Base-by-base conservation (phyloP, 2,329 filamentous ascomycete genomes). In the Huntiella abstrusa region DNA sequence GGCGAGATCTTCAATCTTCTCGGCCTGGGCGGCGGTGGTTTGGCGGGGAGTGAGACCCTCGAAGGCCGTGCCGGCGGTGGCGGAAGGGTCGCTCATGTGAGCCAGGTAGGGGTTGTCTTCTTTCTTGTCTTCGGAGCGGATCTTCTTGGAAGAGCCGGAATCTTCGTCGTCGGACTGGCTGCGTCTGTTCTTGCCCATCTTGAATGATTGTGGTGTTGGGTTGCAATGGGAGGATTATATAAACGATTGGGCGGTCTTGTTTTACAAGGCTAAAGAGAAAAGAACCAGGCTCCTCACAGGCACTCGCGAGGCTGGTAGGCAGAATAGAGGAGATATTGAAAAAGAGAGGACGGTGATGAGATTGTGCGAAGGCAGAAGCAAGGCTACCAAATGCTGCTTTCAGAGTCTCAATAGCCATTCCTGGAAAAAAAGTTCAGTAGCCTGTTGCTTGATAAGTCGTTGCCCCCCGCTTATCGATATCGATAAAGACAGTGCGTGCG, bases 101-200 rank as follows among this genome's bases (percentile, higher is more conserved):
- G 86, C 83, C 52, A 98, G 76, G 66, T 98, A 96, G 1, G 83
- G 84, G 17, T 43, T 35, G 60, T 96, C 96, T 59, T 72, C 59
- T 52, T 61, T 62, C 45, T 43, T 42, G 19, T 19, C 39, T 32
- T 51, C 53, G 55, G 61, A 67, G 52, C 61, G 63, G 37, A 59
- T 57, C 59, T 68, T 71, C 54, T 68, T 67, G 51, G 62, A 59
- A 32, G 55, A 61, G 41, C 63, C 63, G 41, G 57, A 54, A 50
- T 69, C 39, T 32, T 49, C 48, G 35, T 50, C 45, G 36, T 46
- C 66, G 44, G 62, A 59, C 53, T 62, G 68, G 44, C 58, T 58
- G 52, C 68, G 62, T 57, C 70, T 71, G 45, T 56, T 60, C 33
- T 44, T 48, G 49, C 61, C 60, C 66, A 69, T 69, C 48, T 33